Percentiles rank a stretch among this genome's conserved stretches.
These are phyloP conservation scores for Paramecium tetraurelia DNA, from an alignment of 73 alveolate species.

Conservation along the genomic window DNA sequence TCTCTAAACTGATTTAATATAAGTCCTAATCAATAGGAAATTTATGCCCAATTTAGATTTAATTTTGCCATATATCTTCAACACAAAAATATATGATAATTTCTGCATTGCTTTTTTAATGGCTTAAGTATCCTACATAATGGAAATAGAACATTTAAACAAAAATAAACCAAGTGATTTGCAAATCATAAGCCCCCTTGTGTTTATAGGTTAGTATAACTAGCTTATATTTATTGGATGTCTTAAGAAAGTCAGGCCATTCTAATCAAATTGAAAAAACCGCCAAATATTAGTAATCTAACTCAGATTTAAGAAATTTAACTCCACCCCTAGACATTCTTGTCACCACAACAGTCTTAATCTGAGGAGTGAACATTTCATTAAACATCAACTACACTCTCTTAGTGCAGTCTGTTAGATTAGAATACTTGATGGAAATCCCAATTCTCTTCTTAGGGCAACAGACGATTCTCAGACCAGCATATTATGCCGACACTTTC, in stretches of 20 bases:
- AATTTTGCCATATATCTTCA: not conserved
- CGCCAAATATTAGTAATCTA: not conserved
- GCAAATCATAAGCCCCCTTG: slow-evolving; percentile 33
- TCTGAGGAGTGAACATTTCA: slow-evolving; percentile 22
- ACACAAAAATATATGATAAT: not conserved
- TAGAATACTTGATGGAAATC: not conserved
- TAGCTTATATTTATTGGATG: slow-evolving; percentile 21
- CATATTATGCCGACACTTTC: slow-evolving; percentile 35
- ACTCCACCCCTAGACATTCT: slow-evolving; percentile 6
- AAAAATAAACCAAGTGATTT: slow-evolving; percentile 30
- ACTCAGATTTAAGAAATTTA: not conserved
- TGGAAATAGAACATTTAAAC: not conserved
- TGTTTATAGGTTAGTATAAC: slow-evolving; percentile 29
- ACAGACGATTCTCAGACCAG: slow-evolving; percentile 5
- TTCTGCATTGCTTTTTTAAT: not conserved
- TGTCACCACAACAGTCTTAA: slow-evolving; percentile 26
- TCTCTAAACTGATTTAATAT: slow-evolving; percentile 16
- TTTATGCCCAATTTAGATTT: slow-evolving; percentile 29
- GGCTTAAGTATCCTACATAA: not conserved
- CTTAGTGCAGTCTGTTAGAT: not conserved
- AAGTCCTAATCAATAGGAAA: not conserved
- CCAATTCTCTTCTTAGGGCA: not conserved
- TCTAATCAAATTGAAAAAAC: not conserved
- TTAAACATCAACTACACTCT: not conserved
- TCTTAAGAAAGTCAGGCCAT: slow-evolving; percentile 15